Conservation (phyloP, 768 basidiomycete species). For the Tricholoma terreum region DNA sequence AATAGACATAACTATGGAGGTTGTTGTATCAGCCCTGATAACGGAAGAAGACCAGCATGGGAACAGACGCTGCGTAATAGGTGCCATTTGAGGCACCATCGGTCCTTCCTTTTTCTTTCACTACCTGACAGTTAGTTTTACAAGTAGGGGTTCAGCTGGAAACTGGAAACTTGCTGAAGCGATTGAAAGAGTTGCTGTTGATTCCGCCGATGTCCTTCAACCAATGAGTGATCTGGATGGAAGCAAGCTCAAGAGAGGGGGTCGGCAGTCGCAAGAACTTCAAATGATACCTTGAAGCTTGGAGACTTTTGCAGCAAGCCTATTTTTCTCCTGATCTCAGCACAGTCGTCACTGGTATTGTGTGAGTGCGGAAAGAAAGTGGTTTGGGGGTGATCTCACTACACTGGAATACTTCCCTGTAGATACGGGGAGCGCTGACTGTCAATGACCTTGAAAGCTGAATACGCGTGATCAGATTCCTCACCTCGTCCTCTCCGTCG, state of each 20-base stretch:
- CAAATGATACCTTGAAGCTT: constrained; percentile 35
- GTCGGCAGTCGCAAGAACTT: neutral
- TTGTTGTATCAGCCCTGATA: neutral
- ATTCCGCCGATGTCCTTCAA: constrained; percentile 43
- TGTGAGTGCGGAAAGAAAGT: neutral
- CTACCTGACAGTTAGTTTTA: constrained; percentile 18
- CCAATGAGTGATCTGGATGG: constrained; percentile 40
- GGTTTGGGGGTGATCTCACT: constrained; percentile 16
- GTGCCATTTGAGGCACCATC: constrained; percentile 44
- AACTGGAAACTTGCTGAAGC: constrained; percentile 37
- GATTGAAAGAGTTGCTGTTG: constrained; percentile 42
- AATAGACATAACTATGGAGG: constrained; percentile 40
- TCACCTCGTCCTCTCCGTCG: constrained; percentile 41
- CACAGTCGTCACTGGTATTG: constrained; percentile 38
- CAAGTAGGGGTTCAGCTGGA: neutral
- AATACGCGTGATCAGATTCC: neutral
- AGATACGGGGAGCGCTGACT: neutral
- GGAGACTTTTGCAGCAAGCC: constrained; percentile 37
- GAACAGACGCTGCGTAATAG: constrained; percentile 41
- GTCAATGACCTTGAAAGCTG: neutral
- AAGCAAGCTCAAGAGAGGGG: neutral
- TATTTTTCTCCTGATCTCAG: constrained; percentile 46
- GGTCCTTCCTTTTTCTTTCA: constrained; percentile 39
- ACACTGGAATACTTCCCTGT: constrained; percentile 26
- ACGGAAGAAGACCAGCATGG: neutral